Percentiles rank a stretch among this genome's conserved stretches.
Conservation (phyloP, 805 yeast genomes). For the Suhomyces faveliae region DNA sequence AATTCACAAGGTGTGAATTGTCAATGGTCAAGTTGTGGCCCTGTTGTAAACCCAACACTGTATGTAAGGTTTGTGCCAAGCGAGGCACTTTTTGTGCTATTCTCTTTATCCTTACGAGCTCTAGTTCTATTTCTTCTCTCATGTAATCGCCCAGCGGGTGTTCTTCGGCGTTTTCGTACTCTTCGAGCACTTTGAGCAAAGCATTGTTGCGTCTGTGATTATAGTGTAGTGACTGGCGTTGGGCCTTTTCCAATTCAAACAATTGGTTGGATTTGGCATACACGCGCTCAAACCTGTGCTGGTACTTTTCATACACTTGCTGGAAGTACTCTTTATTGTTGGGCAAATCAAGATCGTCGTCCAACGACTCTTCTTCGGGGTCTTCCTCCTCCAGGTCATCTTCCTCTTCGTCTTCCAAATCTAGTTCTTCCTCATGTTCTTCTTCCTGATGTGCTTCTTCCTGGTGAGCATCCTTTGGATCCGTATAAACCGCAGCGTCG, state of each 20-base stretch:
- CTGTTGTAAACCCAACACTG: not conserved
- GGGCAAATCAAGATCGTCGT: constrained; percentile 3
- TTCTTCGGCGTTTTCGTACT: constrained; percentile 12
- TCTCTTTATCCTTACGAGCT: not conserved
- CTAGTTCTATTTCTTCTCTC: not conserved
- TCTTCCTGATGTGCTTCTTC: not conserved
- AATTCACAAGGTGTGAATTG: constrained; percentile 22
- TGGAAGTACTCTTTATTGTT: constrained; percentile 18
- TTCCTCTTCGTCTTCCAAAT: not conserved
- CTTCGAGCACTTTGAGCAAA: constrained; percentile 27
- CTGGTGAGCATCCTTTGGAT: not conserved
- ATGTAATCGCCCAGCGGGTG: constrained; percentile 3
- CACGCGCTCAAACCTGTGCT: constrained; percentile 23
- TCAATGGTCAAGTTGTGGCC: constrained; percentile 12
- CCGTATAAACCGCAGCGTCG: not conserved
- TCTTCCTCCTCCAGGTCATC: constrained; percentile 1
- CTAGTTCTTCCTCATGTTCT: not conserved
- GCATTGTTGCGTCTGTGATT: constrained; percentile 40
- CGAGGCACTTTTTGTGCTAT: constrained; percentile 15
- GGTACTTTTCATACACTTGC: constrained; percentile 27
- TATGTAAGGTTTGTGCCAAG: not conserved
- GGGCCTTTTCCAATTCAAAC: constrained; percentile 32
- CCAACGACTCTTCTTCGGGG: constrained; percentile 8
- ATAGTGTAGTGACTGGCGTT: constrained; percentile 32
- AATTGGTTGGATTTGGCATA: constrained; percentile 24